phyloP scores from a whole-genome alignment of 1,284 basidiomycete species.

The Volvariella volvacea region DNA sequence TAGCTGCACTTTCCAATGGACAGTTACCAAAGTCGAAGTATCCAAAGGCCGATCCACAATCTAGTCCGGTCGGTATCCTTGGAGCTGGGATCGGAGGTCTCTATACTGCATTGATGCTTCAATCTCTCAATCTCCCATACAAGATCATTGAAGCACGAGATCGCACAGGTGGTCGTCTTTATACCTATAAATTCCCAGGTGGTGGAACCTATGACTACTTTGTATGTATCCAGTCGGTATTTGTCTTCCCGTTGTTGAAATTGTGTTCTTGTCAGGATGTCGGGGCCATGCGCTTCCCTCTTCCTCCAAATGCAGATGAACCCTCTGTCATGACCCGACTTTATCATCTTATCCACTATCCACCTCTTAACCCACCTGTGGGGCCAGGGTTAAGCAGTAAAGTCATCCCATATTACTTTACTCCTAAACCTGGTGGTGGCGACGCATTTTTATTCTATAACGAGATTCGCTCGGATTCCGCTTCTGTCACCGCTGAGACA shows the following conservation, averaged over 20 bases:
- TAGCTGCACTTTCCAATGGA: too few relatives aligned
- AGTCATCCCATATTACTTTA: neutral
- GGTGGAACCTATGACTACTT: neutral
- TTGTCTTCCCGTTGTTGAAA: neutral
- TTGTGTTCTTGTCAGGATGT: conserved; percentile 7
- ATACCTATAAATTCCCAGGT: conserved; percentile 21
- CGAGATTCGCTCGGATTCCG: too few relatives aligned
- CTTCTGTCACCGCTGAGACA: neutral
- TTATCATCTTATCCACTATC: conserved; percentile 3
- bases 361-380: too few relatives aligned
- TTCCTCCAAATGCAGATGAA: too few relatives aligned
- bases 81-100: conserved; percentile 13
- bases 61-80: conserved; percentile 10
- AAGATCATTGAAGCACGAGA: conserved; percentile 13
- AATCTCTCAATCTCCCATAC: conserved; percentile 12
- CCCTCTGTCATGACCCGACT: neutral
- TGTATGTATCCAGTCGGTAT: neutral
- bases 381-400: conserved; percentile 2
- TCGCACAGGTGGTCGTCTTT: conserved; percentile 24
- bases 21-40: too few relatives aligned
- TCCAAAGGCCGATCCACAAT: neutral
- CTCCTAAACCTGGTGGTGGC: neutral
- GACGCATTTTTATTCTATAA: neutral
- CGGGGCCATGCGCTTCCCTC: conserved; percentile 9
- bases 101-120: conserved; percentile 15